Evolutionary conservation across 768 basidiomycete species (phyloP), one percentile per base, ranked within the genome.

Genomic region (Naganishia vaughanmartiniae): DNA sequence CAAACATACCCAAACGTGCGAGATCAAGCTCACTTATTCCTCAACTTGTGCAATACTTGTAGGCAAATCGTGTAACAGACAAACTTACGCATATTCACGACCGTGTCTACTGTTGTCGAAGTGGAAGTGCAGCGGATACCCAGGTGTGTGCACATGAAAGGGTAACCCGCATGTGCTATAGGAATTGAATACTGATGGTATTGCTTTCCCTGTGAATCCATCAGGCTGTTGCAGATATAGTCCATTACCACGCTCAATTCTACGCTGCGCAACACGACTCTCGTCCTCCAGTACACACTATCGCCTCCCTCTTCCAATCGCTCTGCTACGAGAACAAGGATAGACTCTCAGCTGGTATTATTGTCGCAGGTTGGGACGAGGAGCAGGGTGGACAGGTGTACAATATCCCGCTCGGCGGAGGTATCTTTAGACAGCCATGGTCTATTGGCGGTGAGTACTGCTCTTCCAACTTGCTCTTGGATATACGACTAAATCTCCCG

Each of bases 11-110:
- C 6, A 5, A 67, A 15, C 4, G 36, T 5, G 28, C 24, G 17
- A 28, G 14, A 34, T 26, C n/a, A 2, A 11, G 12, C 30, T 36
- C 15, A 53, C 24, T 42, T 42, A 36, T 33, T 9, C 2, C 48
- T 66, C 26, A 30, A 19, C 42, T 21, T 51, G 19, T 21, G 31
- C 51, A 24, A 31, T 28, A 17, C 17, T 26, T 54, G 28, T 72
- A 95, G 93, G 92, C 93, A 30, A 98, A 98, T 82, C 89, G 95
- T 82, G 95, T 98, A 24, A 99, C 95, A 53, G 95, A 99, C 86
- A 99, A 99, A 84, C 86, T 97, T 72, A 96, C 94, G 1, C 87
- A 91, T 80, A 86, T 99, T 75, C 93, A 97, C 81, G 96, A 99
- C 83, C 92, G 93, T 75, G 91, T 98, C 82, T 99, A 98, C 83